phyloP scores from a whole-genome alignment of 495 filamentous ascomycete genomes.

The Podospora pseudoanserina region DNA sequence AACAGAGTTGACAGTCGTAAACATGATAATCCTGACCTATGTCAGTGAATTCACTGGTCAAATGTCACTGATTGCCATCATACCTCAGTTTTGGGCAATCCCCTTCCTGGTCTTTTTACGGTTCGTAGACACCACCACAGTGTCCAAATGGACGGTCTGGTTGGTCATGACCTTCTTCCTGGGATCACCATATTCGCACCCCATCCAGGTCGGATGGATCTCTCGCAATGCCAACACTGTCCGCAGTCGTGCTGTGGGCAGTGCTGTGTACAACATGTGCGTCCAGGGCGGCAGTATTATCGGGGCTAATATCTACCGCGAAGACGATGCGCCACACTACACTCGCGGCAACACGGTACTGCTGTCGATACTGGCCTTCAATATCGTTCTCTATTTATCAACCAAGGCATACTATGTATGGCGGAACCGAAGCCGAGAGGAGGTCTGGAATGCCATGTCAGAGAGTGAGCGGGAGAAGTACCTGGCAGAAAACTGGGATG shows the following conservation, averaged over 20 bases:
- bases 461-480: constrained; percentile 60
- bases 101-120: constrained; percentile 53
- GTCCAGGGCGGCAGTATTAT: constrained; percentile 65
- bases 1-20: constrained; percentile 23
- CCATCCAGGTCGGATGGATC: constrained; percentile 16
- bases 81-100: constrained; percentile 34
- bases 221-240: constrained; percentile 42
- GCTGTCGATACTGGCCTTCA: constrained; percentile 51
- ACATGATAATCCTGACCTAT: constrained; percentile 47
- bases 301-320: constrained; percentile 51
- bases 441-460: constrained; percentile 54
- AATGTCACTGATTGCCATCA: constrained; percentile 19
- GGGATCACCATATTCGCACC: constrained; percentile 44
- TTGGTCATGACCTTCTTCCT: constrained; percentile 55
- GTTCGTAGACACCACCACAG: constrained; percentile 38
- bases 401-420: constrained; percentile 62
- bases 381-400: constrained; percentile 52
- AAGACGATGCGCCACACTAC: constrained; percentile 64
- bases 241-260: constrained; percentile 60
- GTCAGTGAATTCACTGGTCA: constrained; percentile 43
- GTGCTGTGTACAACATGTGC: constrained; percentile 69
- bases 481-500: constrained; percentile 59
- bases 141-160: constrained; percentile 52
- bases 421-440: constrained; percentile 48
- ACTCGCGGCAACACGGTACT: constrained; percentile 63